These are phyloP conservation scores for Hypomontagnella submonticulosa DNA, from an alignment of 495 filamentous ascomycete genomes.

Conservation along the genomic window DNA sequence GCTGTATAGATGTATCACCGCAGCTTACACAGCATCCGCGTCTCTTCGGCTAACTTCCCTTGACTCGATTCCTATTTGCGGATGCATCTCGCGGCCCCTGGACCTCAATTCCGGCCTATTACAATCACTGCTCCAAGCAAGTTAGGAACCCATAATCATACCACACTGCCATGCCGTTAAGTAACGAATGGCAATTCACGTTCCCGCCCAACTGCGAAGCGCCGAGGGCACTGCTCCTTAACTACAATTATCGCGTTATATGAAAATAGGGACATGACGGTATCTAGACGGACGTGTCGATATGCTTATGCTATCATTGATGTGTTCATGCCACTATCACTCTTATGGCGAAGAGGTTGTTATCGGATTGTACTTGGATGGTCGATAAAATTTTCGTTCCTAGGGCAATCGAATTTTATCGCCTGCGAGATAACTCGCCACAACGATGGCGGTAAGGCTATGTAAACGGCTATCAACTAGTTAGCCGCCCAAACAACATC, in stretches of 20 bases:
- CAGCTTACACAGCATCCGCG: conserved; percentile 22
- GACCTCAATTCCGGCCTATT: conserved; percentile 10
- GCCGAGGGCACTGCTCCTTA: neutral
- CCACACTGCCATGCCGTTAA: conserved; percentile 18
- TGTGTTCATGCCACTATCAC: conserved; percentile 6
- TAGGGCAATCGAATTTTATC: conserved; percentile 1
- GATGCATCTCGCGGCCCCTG: conserved; percentile 9
- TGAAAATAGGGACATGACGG: conserved; percentile 2
- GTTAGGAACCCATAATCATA: conserved; percentile 27
- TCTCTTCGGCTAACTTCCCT: conserved; percentile 13
- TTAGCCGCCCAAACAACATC: neutral
- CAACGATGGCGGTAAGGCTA: conserved; percentile 1
- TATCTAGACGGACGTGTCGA: conserved; percentile 1
- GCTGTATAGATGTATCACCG: conserved; percentile 9
- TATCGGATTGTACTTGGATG: neutral
- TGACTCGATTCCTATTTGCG: conserved; percentile 25
- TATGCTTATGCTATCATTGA: conserved; percentile 1
- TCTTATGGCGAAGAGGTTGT: neutral
- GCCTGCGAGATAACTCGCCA: conserved; percentile 16
- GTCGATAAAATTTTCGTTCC: conserved; percentile 2
- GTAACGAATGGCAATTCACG: conserved; percentile 23
- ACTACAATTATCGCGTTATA: conserved; percentile 9
- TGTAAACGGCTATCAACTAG: neutral
- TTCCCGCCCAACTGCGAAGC: conserved; percentile 22
- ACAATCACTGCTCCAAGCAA: neutral